Evolutionary conservation across 2,329 filamentous ascomycete species (phyloP), one percentile per base, ranked within the genome.

Genomic region (Lojkania enalia): DNA sequence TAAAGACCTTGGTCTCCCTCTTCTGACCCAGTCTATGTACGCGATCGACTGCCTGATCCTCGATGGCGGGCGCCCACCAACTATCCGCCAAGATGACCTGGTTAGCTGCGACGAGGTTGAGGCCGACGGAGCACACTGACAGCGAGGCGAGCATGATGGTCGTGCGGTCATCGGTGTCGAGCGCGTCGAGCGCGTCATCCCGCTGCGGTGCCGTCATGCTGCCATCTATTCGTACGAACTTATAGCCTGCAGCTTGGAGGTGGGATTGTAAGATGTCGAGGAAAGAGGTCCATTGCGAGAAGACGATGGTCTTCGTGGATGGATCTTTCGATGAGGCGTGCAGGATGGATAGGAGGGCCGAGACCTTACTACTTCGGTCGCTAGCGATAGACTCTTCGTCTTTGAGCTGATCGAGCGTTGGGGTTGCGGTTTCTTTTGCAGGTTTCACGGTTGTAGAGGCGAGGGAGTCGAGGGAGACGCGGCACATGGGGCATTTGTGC

Each of bases 21-120:
- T 79, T 91, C 72, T 96, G 91, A 0, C 90, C 90, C 0, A 96
- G 77, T 0, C 90, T 80, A 64, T 96, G 88, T 5, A 96, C 90
- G 3, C 90, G 85, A 63, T 96, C 90, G 2, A 95, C 80, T 3
- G 91, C 91, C 65, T 96, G 90, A 56, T 95, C 90, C 68, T 96
- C 90, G 43, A 96, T 94, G 1, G 90, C 90, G 0, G 90, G 90
- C 1, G 90, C 90, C 69, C 90, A 96, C 90, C 89, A 96, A 47
- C 82, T 87, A 67, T 96, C 90, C 0, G 83, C 82, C 15, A 96
- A 76, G 35, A 96, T 83, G 46, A 95, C 88, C 14, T 90, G 90
- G 58, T 94, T 90, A 0, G 90, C 90, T 0, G 88, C 84, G 0
- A 91, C 88, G 11, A 96, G 80, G 58, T 95, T 95, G 35, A 96